These are phyloP conservation scores for Metarhizium anisopliae DNA, from an alignment of 2,329 filamentous ascomycete species.

Conservation along the genomic window DNA sequence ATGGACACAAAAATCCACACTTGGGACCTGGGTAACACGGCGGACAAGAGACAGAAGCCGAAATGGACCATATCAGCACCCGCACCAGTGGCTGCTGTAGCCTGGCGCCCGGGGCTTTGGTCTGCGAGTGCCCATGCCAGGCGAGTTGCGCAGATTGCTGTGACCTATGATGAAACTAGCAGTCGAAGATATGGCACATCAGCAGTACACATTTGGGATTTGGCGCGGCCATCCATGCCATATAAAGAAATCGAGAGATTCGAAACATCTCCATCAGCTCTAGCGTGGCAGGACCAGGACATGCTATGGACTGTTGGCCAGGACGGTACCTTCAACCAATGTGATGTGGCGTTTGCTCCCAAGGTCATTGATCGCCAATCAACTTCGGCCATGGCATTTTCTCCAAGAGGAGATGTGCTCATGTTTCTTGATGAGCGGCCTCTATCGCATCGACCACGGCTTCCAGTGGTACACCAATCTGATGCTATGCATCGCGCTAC, in stretches of 20 bases:
- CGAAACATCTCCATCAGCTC: constrained; percentile 43
- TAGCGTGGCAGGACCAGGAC: constrained; percentile 57
- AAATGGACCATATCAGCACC: constrained; percentile 53
- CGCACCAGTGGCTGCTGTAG: constrained; percentile 47
- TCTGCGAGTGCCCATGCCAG: constrained; percentile 53
- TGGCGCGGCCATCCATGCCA: constrained; percentile 57
- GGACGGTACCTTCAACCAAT: constrained; percentile 55
- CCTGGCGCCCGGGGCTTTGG: constrained; percentile 58
- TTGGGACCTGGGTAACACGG: constrained; percentile 53
- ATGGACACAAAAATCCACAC: constrained; percentile 53
- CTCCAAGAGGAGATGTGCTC: constrained; percentile 47
- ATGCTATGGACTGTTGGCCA: constrained; percentile 57
- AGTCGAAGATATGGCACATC: constrained; percentile 45
- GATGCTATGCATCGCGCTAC: constrained; percentile 28
- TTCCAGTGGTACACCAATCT: constrained; percentile 24
- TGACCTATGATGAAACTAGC: constrained; percentile 51
- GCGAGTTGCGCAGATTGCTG: constrained; percentile 52
- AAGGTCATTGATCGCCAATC: constrained; percentile 54
- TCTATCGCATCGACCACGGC: constrained; percentile 32
- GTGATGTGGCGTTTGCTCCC: constrained; percentile 55
- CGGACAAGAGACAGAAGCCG: constrained; percentile 55
- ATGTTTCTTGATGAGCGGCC: constrained; percentile 54
- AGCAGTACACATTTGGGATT: constrained; percentile 57
- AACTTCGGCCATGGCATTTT: constrained; percentile 53
- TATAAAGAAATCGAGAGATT: constrained; percentile 58